Evolutionary conservation across 768 basidiomycete genomes (phyloP).

Genomic region (Suillus brevipes): DNA sequence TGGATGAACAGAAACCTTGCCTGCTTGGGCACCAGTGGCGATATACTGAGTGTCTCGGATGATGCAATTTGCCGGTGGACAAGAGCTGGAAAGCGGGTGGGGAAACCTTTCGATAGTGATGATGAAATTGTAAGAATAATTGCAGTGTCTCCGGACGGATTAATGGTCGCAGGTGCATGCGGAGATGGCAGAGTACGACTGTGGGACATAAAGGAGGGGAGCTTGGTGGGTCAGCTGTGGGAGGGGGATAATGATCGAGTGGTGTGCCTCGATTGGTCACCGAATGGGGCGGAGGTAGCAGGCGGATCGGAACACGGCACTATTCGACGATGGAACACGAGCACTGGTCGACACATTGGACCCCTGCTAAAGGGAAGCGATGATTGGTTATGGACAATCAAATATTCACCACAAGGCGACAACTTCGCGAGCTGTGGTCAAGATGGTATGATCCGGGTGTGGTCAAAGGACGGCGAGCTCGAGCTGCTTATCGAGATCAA

Average conservation of each 20-base stretch:
- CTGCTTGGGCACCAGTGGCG: neutral
- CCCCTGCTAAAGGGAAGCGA: neutral
- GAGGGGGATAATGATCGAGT: conserved; percentile 1
- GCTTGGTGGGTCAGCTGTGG: neutral
- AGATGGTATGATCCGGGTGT: neutral
- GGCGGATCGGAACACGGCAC: conserved; percentile 10
- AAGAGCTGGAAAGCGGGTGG: neutral
- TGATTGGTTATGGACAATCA: neutral
- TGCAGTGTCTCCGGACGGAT: neutral
- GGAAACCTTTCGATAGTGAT: neutral
- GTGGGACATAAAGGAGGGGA: neutral
- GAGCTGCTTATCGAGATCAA: neutral
- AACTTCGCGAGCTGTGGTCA: neutral
- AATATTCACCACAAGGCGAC: neutral
- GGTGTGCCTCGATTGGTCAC: conserved; percentile 13
- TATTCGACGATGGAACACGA: conserved; percentile 16
- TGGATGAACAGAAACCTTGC: neutral
- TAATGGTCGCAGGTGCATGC: neutral
- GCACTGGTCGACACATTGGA: neutral
- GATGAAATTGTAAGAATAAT: conserved; percentile 36
- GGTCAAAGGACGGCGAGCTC: neutral
- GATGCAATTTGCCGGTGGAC: neutral
- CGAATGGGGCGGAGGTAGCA: conserved; percentile 10
- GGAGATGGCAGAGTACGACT: neutral
- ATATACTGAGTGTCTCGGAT: neutral